A percentile compares a stretch with the other conserved stretches of the same genome.
Evolutionary conservation across 495 filamentous ascomycete species (phyloP).

Genomic region (Cercophora newfieldiana): DNA sequence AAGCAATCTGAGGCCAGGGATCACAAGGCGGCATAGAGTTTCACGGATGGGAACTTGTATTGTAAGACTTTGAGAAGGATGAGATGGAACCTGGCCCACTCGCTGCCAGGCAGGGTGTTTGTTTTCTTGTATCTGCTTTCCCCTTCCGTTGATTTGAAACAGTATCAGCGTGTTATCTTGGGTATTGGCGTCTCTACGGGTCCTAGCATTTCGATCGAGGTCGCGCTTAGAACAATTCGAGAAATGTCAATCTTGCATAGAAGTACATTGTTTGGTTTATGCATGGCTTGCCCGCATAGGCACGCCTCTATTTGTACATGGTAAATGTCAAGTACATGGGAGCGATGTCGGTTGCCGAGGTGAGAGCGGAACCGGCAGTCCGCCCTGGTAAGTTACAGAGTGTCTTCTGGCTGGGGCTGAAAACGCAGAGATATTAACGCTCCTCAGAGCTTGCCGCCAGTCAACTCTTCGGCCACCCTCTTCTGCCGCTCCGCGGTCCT

Average conservation of each 20-base stretch:
- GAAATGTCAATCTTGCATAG: not conserved
- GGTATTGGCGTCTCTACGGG: constrained; percentile 14
- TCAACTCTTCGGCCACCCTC: constrained; percentile 49
- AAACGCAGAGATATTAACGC: no score
- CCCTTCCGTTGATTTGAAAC: constrained; percentile 12
- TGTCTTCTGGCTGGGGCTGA: no score
- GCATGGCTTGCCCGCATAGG: not conserved
- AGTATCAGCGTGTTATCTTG: not conserved
- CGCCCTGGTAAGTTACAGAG: not conserved
- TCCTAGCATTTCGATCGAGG: not conserved
- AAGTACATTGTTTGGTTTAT: not conserved
- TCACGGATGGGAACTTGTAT: constrained; percentile 11
- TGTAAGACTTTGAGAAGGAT: constrained; percentile 4
- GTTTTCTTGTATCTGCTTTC: not conserved
- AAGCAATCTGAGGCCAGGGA: not conserved
- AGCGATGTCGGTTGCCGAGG: not conserved
- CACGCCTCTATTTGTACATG: constrained; percentile 32
- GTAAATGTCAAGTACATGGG: not conserved
- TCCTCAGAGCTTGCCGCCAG: constrained; percentile 47
- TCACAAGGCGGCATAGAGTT: not conserved
- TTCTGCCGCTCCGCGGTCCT: constrained; percentile 42
- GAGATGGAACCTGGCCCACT: not conserved
- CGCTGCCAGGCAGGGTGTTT: not conserved
- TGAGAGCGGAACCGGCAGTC: not conserved
- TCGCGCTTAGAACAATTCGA: not conserved